Percentiles rank a stretch among this genome's conserved stretches.
phyloP scores from a whole-genome alignment of 108 stramenopile genomes.

The Aureococcus anophagefferens region DNA sequence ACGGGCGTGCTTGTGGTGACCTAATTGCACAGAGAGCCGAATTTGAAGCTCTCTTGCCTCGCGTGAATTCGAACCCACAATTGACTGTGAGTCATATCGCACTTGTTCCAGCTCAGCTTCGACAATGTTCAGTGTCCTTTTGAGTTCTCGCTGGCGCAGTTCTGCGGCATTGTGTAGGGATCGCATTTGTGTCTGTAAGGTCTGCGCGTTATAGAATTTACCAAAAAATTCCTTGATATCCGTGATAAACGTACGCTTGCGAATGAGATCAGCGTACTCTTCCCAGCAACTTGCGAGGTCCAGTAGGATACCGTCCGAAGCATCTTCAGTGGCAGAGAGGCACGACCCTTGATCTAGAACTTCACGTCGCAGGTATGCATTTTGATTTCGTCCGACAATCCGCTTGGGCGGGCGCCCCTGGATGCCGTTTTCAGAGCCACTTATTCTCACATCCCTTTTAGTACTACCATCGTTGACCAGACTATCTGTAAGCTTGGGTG shows the following conservation, averaged over 20 bases:
- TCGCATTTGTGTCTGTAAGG: slow-evolving; percentile 2
- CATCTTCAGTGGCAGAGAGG: too few relatives aligned
- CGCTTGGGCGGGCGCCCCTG: too few relatives aligned
- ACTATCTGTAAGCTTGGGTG: too few relatives aligned
- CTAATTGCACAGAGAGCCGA: background rate
- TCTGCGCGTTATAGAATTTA: slow-evolving; percentile 2
- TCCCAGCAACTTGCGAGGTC: too few relatives aligned
- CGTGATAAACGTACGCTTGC: slow-evolving; percentile 2
- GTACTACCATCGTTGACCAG: too few relatives aligned
- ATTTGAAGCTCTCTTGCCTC: background rate
- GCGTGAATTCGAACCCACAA: background rate
- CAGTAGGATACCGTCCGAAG: too few relatives aligned
- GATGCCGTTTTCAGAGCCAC: too few relatives aligned
- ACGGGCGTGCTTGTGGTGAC: background rate
- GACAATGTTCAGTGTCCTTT: background rate
- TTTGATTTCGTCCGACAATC: too few relatives aligned
- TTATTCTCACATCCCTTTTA: too few relatives aligned
- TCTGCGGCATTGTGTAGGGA: background rate
- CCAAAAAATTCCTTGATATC: slow-evolving; percentile 6
- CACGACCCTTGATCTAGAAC: too few relatives aligned
- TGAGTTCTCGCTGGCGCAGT: background rate
- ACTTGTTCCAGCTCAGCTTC: slow-evolving; percentile 13
- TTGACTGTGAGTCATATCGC: slow-evolving; percentile 6
- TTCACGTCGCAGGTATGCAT: too few relatives aligned
- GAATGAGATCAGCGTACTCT: slow-evolving; percentile 1